phyloP scores from a whole-genome alignment of 179 eudicot species.

The Beta lomatogona region DNA sequence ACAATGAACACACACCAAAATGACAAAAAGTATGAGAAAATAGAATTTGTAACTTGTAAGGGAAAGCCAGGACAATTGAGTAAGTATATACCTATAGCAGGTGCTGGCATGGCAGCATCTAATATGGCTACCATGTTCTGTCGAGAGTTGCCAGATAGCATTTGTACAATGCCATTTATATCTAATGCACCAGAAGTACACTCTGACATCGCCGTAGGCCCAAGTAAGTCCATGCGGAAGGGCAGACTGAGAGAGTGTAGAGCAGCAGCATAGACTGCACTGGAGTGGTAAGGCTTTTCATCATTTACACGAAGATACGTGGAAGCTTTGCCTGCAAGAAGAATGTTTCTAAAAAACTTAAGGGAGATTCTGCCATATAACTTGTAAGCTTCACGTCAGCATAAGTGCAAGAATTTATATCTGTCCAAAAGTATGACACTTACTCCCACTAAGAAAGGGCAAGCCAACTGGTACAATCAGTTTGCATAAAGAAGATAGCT shows the following conservation, averaged over 20 bases:
- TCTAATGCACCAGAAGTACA: slow-evolving; percentile 54
- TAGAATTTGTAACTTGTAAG: not conserved
- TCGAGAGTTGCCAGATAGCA: slow-evolving; percentile 67
- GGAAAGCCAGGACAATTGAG: slow-evolving; percentile 6
- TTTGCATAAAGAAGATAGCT: slow-evolving; percentile 71
- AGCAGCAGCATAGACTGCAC: slow-evolving; percentile 94
- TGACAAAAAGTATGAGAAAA: not conserved
- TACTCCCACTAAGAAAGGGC: slow-evolving; percentile 71
- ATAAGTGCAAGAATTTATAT: not conserved
- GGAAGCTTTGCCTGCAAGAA: slow-evolving; percentile 56
- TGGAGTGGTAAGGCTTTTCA: slow-evolving; percentile 72
- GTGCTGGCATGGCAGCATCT: slow-evolving; percentile 83
- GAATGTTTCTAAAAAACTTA: not conserved
- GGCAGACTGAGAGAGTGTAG: slow-evolving; percentile 80
- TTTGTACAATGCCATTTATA: slow-evolving; percentile 61
- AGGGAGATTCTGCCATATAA: not conserved
- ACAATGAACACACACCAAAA: not conserved
- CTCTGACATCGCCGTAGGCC: slow-evolving; percentile 54
- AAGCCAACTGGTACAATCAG: slow-evolving; percentile 81
- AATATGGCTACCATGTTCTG: slow-evolving; percentile 70
- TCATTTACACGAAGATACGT: slow-evolving; percentile 56
- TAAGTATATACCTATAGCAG: slow-evolving; percentile 55
- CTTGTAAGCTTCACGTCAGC: not conserved
- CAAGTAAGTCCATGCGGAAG: slow-evolving; percentile 66
- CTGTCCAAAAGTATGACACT: slow-evolving; percentile 25